These are phyloP conservation scores for Oryza glaberrima DNA, from an alignment of 176 grass and related monocot species.

Conservation along the genomic window DNA sequence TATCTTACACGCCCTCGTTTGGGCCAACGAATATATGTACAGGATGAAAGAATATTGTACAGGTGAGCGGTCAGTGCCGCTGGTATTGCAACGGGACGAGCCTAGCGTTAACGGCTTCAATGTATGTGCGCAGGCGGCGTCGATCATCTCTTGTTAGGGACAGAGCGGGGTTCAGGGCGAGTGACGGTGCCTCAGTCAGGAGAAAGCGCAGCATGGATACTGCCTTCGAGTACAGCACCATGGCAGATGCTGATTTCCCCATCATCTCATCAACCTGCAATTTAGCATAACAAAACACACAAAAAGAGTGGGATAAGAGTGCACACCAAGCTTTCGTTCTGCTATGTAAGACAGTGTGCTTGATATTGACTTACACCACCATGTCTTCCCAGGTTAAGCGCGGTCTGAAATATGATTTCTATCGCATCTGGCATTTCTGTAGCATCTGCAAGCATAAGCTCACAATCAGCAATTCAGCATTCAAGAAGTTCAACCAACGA, in stretches of 20 bases:
- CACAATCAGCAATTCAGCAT: slow-evolving; percentile 37
- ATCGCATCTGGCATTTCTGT: slow-evolving; percentile 92
- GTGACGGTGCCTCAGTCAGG: slow-evolving; percentile 69
- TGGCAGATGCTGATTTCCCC: slow-evolving; percentile 61
- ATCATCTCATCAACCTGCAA: slow-evolving; percentile 88
- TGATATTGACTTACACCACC: slow-evolving; percentile 92
- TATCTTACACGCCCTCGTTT: slow-evolving; percentile 52
- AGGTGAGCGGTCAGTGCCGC: slow-evolving; percentile 48
- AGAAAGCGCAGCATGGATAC: slow-evolving; percentile 79
- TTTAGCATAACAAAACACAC: slow-evolving; percentile 28
- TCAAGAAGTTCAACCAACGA: slow-evolving; percentile 11
- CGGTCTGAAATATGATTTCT: slow-evolving; percentile 95
- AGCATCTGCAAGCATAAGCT: slow-evolving; percentile 65
- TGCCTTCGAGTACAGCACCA: slow-evolving; percentile 65
- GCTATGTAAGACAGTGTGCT: not conserved
- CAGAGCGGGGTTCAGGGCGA: slow-evolving; percentile 77
- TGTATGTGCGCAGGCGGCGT: slow-evolving; percentile 68
- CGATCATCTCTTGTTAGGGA: slow-evolving; percentile 74
- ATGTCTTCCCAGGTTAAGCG: slow-evolving; percentile 72
- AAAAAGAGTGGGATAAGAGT: slow-evolving; percentile 1
- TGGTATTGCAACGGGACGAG: slow-evolving; percentile 55
- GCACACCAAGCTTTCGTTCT: slow-evolving; percentile 1
- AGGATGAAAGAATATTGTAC: slow-evolving; percentile 75
- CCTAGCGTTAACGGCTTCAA: slow-evolving; percentile 79
- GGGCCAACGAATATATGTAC: slow-evolving; percentile 61